Evolutionary conservation across 2,329 filamentous ascomycete genomes (phyloP).

Genomic region (Microdochium paspali): DNA sequence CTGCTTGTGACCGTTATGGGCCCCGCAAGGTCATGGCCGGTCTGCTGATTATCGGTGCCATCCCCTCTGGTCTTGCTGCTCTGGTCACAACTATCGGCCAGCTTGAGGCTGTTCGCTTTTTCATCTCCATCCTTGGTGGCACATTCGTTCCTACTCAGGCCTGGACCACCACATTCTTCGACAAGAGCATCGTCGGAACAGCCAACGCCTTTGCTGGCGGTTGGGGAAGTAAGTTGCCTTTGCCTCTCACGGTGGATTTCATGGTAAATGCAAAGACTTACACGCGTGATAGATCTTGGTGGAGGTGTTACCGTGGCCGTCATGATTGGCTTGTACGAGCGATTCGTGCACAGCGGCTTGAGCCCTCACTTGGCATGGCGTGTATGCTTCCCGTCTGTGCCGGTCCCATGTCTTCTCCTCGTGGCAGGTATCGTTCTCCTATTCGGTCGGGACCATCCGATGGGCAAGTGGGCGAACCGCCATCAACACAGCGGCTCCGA

Average conservation of each 20-base stretch:
- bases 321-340: constrained; percentile 83
- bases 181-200: constrained; percentile 84
- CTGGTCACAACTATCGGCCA: constrained; percentile 59
- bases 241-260: not conserved
- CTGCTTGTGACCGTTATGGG: constrained; percentile 77
- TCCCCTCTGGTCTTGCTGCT: constrained; percentile 76
- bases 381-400: constrained; percentile 62
- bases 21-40: constrained; percentile 71
- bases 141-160: constrained; percentile 83
- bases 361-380: constrained; percentile 78
- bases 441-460: not conserved
- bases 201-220: constrained; percentile 80
- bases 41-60: constrained; percentile 66
- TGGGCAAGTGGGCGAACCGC: not conserved
- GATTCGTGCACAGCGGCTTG: constrained; percentile 63
- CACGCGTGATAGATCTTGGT: constrained; percentile 45
- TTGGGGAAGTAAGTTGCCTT: constrained; percentile 47
- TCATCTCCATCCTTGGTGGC: constrained; percentile 70
- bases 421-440: constrained; percentile 18
- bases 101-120: constrained; percentile 68
- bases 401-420: constrained; percentile 60
- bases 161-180: constrained; percentile 88
- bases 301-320: constrained; percentile 90
- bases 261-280: not conserved
- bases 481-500: not conserved